These are phyloP conservation scores for Pythium brassicae DNA, from an alignment of 352 stramenopile species.

Conservation along the genomic window DNA sequence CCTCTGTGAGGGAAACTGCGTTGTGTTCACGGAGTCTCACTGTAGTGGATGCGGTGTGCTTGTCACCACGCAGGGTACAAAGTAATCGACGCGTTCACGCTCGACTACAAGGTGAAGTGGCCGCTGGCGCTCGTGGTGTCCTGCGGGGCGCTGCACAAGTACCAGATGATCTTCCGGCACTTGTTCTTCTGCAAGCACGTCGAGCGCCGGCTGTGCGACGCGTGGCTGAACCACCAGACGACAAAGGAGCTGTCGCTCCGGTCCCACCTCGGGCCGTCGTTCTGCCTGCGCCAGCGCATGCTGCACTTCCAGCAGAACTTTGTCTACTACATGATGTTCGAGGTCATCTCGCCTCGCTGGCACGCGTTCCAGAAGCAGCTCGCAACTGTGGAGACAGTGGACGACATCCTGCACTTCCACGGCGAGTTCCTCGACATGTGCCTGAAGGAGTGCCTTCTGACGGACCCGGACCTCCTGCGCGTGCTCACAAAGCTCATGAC, in stretches of 20 bases:
- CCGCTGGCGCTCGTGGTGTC: constrained; percentile 97
- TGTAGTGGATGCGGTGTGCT: no score
- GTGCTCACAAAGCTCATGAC: constrained; percentile 96
- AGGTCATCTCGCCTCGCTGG: constrained; percentile 94
- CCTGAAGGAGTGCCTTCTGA: constrained; percentile 97
- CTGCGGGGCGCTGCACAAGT: constrained; percentile 91
- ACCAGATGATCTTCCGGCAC: constrained; percentile 98
- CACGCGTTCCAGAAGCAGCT: constrained; percentile 88
- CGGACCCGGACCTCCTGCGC: constrained; percentile 92
- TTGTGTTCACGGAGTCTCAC: no score
- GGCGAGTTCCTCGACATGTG: constrained; percentile 95
- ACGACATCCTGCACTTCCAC: constrained; percentile 94
- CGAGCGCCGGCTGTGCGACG: constrained; percentile 92
- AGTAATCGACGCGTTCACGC: constrained; percentile 94
- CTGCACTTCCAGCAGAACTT: constrained; percentile 99
- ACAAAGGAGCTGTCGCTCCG: constrained; percentile 90
- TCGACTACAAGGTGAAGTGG: constrained; percentile 97
- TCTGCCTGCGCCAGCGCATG: constrained; percentile 97
- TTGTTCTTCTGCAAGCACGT: constrained; percentile 99
- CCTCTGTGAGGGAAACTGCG: no score
- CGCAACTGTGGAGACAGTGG: constrained; percentile 77
- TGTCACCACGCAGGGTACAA: constrained; percentile 49
- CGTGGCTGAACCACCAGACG: constrained; percentile 95
- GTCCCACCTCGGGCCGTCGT: constrained; percentile 87
- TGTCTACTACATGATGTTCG: constrained; percentile 98